Conservation (phyloP, 2,329 filamentous ascomycete genomes). For the Cylindrodendrum hubeiense region DNA sequence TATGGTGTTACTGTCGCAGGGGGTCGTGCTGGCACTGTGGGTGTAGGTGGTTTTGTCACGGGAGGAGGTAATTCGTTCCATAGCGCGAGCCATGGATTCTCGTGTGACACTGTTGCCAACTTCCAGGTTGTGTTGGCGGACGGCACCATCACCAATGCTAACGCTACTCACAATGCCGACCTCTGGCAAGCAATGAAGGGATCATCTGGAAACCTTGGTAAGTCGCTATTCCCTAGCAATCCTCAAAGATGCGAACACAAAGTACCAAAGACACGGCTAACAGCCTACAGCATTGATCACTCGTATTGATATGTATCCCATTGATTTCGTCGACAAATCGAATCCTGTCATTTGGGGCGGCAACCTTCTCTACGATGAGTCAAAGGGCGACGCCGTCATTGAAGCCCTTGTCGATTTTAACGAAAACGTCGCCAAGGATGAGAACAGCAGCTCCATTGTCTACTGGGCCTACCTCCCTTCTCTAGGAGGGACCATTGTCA, state of each 20-base stretch:
- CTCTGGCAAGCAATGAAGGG: slow-evolving; percentile 62
- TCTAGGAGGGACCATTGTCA: slow-evolving; percentile 47
- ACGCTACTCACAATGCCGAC: slow-evolving; percentile 52
- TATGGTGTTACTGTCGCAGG: slow-evolving; percentile 50
- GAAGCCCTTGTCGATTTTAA: slow-evolving; percentile 50
- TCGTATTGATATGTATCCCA: slow-evolving; percentile 48
- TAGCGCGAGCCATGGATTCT: slow-evolving; percentile 47
- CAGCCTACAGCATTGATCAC: slow-evolving; percentile 44
- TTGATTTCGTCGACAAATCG: slow-evolving; percentile 42
- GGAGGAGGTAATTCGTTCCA: slow-evolving; percentile 55
- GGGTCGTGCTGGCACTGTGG: slow-evolving; percentile 52
- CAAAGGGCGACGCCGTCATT: slow-evolving; percentile 38
- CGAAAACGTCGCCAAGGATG: slow-evolving; percentile 46
- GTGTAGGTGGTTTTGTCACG: slow-evolving; percentile 49
- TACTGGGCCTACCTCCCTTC: slow-evolving; percentile 50
- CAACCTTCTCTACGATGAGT: slow-evolving; percentile 42
- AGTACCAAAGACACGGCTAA: background rate
- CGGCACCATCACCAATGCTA: slow-evolving; percentile 58
- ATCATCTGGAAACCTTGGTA: slow-evolving; percentile 60
- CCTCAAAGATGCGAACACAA: background rate
- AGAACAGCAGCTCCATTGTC: slow-evolving; percentile 48
- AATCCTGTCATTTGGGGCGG: slow-evolving; percentile 49
- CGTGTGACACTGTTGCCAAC: slow-evolving; percentile 56
- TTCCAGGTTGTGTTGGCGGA: slow-evolving; percentile 59
- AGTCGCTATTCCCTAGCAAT: background rate